These are phyloP conservation scores for Trichomonas vaginalis DNA, from an alignment of 208 protist genomes.

Conservation along the genomic window DNA sequence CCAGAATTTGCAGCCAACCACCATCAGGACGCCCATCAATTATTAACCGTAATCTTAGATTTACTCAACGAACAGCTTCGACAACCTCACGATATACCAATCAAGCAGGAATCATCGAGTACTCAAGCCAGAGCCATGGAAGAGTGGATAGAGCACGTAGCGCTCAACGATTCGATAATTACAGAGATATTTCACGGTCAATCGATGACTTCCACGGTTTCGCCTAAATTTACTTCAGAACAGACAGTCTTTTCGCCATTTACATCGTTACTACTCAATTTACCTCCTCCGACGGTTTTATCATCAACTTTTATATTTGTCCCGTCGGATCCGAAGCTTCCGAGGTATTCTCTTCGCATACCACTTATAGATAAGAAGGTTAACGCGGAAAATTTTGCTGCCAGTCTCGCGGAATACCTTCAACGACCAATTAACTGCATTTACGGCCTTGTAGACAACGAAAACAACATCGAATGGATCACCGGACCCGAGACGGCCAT, in stretches of 20 bases:
- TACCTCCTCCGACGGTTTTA: neutral
- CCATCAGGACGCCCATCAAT: slow-evolving; percentile 41
- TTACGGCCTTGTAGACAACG: no score
- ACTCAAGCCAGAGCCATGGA: slow-evolving; percentile 29
- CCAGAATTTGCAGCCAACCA: neutral
- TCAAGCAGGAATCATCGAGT: neutral
- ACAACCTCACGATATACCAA: slow-evolving; percentile 33
- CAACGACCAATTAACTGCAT: no score
- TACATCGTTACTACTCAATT: neutral
- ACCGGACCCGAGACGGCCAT: no score
- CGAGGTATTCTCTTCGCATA: neutral
- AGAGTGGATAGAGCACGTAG: slow-evolving; percentile 28
- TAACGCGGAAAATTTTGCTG: no score
- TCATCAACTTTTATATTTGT: neutral
- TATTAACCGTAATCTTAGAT: slow-evolving; percentile 54
- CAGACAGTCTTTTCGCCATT: slow-evolving; percentile 41
- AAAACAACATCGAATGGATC: no score
- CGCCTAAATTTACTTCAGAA: slow-evolving; percentile 28
- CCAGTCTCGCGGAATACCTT: no score
- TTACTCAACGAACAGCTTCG: neutral
- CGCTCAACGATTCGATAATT: slow-evolving; percentile 34
- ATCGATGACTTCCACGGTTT: slow-evolving; percentile 35
- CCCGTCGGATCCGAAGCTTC: neutral
- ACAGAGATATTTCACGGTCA: slow-evolving; percentile 39
- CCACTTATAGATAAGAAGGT: neutral